phyloP scores from a whole-genome alignment of 176 grass and related monocot species.

The Rhipidocladum racemiflorum region DNA sequence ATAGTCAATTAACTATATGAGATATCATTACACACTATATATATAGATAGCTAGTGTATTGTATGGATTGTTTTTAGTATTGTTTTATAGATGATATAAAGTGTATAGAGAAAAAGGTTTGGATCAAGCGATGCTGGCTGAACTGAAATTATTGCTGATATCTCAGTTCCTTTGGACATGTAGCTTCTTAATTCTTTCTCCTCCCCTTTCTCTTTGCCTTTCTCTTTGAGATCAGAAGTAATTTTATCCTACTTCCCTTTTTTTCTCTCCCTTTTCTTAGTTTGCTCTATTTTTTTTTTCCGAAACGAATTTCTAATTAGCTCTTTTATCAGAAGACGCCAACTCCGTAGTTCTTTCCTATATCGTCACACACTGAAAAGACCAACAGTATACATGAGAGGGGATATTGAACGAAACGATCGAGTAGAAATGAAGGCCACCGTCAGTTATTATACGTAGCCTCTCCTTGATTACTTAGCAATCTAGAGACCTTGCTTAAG shows the following conservation, averaged over 20 bases:
- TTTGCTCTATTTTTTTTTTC: too few relatives aligned
- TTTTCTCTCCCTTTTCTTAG: background rate
- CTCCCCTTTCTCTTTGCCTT: background rate
- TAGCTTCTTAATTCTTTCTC: background rate
- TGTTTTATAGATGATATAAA: too few relatives aligned
- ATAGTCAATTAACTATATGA: too few relatives aligned
- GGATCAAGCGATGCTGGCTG: background rate
- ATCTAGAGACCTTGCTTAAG: background rate
- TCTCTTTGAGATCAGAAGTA: background rate
- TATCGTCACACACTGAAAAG: background rate
- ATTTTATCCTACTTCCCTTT: background rate
- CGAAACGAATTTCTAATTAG: background rate
- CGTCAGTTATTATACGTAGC: background rate
- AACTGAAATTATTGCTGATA: slow-evolving; percentile 31
- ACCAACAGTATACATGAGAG: background rate
- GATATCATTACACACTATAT: too few relatives aligned
- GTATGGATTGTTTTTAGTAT: too few relatives aligned
- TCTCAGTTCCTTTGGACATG: slow-evolving; percentile 9
- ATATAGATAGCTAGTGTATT: too few relatives aligned
- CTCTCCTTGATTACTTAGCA: background rate
- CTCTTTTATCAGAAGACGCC: background rate
- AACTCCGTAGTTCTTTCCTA: background rate
- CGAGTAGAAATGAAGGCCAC: background rate
- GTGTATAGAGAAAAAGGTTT: too few relatives aligned
- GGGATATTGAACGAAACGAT: background rate